Evolutionary conservation across 176 grass and related monocot genomes (phyloP), one percentile per base, ranked within the genome.

Genomic region (Triticum dicoccoides): DNA sequence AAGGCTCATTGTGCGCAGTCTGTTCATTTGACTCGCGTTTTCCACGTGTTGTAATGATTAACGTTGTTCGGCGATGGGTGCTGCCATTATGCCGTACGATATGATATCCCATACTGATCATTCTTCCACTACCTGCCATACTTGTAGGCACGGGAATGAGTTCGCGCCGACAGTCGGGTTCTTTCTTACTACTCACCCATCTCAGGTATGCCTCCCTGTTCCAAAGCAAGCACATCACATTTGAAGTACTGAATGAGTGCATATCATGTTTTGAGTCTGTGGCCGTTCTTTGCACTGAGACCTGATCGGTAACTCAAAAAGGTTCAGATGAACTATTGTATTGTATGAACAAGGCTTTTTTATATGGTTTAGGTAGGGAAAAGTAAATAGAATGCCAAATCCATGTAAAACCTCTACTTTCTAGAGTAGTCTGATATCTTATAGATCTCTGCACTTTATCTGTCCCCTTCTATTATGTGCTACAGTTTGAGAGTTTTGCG

Each of bases 111-210:
- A 9, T 62, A 70, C 6, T 84, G 38, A 80, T 20, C 2, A 10
- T 59, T 35, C 49, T 3, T 82, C 42, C 62, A n/a, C 34, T 7
- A 21, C 52, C 52, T 77, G 5, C 64, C 12, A 67, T 70, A 33
- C 63, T 86, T 37, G 3, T 70, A 98, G 95, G 89, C 89, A 87
- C 10, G 81, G 80, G 4, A 95, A 87, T 78, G 93, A 98, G 73
- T 98, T 98, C 32, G 88, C 95, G n/a, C 93, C 95, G 15, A 90
- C 82, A 32, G 85, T 95, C 2, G 86, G 95, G 25, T 90, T 95
- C 87, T 93, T 95, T 72, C 71, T 98, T 77, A 86, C 68, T 49
- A 94, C 91, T 41, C 85, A 82, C 2, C 79, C 77, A 66, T 81
- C 93, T 49, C 87, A 98, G 95, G 95, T 98, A 84, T 65, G 84